Conservation (phyloP, 2,329 filamentous ascomycete genomes). For the Sporothrix pseudoabietina region DNA sequence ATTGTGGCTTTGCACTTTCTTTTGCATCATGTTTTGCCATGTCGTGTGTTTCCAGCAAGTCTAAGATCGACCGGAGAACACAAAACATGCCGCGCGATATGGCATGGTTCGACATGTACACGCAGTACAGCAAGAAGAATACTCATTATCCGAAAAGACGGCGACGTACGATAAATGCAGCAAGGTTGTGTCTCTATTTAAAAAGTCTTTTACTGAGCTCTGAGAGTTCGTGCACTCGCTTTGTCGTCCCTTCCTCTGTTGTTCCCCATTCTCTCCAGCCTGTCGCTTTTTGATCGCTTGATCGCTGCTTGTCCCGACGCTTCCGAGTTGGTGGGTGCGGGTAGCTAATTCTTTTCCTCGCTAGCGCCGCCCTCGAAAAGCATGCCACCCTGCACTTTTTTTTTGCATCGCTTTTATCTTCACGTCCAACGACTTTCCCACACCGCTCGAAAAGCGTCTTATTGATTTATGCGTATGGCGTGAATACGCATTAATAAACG, state of each 20-base stretch:
- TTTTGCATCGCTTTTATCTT: neutral
- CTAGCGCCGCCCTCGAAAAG: constrained; percentile 13
- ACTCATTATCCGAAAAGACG: neutral
- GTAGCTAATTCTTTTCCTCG: neutral
- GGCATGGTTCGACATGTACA: neutral
- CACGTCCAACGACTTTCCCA: neutral
- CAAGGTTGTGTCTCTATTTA: neutral
- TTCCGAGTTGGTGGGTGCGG: constrained; percentile 25
- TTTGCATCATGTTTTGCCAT: neutral
- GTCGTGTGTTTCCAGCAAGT: neutral
- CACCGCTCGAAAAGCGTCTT: neutral
- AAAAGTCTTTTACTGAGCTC: neutral
- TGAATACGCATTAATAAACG: neutral
- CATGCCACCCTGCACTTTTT: constrained; percentile 7
- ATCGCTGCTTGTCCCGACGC: constrained; percentile 27
- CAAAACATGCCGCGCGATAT: neutral
- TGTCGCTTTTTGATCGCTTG: constrained; percentile 7
- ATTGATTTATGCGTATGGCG: neutral
- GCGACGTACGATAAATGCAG: neutral
- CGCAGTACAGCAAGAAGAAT: neutral
- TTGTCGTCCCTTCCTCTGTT: neutral
- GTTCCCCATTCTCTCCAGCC: neutral
- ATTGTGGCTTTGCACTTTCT: neutral
- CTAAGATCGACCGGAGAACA: neutral
- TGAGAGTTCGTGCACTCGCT: neutral